Evolutionary conservation across 768 basidiomycete genomes (phyloP), one percentile per base, ranked within the genome.

Genomic region (Macrolepiota albuminosa): DNA sequence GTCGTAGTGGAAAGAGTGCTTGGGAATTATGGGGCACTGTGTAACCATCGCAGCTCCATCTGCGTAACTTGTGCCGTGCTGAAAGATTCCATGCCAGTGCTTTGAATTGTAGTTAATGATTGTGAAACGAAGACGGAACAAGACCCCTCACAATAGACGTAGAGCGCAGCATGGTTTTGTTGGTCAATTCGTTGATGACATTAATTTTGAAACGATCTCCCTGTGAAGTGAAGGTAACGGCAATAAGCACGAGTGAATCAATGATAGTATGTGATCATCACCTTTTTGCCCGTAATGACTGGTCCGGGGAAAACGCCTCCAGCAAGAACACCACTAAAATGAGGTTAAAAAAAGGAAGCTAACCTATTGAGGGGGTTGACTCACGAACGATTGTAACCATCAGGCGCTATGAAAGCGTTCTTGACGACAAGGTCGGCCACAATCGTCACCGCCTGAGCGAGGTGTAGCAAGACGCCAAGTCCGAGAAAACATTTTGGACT

Each of bases 131-230:
- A 37, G 8, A 10, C 14, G 10, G 9, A 39, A 24, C 2, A 39
- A 24, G 39, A 21, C 10, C 33, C 2, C 39, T 50, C 34, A 51
- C 57, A 9, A 58, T 58, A 43, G 57, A 51, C n/a, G 57, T 58
- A 8, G 49, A 50, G 8, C 49, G 57, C 24, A 51, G 16, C 57
- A 58, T 58, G 21, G 49, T 58, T 13, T n/a, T 31, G 42, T 58
- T 37, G 29, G 49, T 58, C 42, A 58, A 26, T 21, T 52, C 14
- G 14, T 58, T 58, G 39, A 43, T 52, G 10, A 58, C 57, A 18
- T 58, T 58, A 5, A 58, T 58, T 14, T 58, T 58, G 50, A 58
- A 58, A 33, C 57, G 57, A 16, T 58, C 57, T 8, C 49, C 57
- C 57, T 51, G 16, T 29, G 21, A 9, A 9, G 2, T 13, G 21